Evolutionary conservation across 306 rosid species (phyloP).

Genomic region (Inga leiocalycina): DNA sequence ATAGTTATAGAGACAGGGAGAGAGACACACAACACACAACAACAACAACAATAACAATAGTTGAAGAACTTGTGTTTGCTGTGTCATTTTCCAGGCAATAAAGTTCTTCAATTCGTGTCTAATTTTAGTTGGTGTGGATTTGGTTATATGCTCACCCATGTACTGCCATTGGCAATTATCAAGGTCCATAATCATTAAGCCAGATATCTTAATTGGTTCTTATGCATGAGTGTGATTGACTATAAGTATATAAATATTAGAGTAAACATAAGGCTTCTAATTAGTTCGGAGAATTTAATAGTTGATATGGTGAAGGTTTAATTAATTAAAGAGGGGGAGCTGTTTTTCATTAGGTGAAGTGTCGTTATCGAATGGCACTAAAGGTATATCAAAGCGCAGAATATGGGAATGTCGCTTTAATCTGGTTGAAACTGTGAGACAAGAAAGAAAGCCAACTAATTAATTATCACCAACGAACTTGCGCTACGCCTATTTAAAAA

Average conservation of each 20-base stretch:
- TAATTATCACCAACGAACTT: conserved; percentile 33
- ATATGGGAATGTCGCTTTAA: conserved; percentile 15
- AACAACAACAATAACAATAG: background rate
- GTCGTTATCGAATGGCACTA: conserved; percentile 39
- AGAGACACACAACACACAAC: background rate
- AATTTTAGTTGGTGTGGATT: background rate
- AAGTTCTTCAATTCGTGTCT: background rate
- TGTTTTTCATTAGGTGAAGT: conserved; percentile 39
- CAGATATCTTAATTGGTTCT: background rate
- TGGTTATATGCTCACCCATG: background rate
- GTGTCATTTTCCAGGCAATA: background rate
- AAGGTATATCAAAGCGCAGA: conserved; percentile 28
- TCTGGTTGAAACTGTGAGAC: conserved; percentile 37
- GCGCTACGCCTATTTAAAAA: conserved; percentile 22
- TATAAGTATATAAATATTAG: conserved; percentile 5
- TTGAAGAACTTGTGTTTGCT: background rate
- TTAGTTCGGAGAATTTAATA: conserved; percentile 1
- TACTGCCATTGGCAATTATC: background rate
- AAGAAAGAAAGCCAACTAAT: conserved; percentile 30
- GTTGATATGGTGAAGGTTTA: background rate
- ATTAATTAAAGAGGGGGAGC: conserved; percentile 10
- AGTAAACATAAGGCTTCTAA: background rate
- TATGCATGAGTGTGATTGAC: conserved; percentile 3
- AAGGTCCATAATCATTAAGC: conserved; percentile 9
- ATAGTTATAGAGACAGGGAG: no score